These are phyloP conservation scores for Tremella fuciformis DNA, from an alignment of 768 basidiomycete species.

Conservation along the genomic window DNA sequence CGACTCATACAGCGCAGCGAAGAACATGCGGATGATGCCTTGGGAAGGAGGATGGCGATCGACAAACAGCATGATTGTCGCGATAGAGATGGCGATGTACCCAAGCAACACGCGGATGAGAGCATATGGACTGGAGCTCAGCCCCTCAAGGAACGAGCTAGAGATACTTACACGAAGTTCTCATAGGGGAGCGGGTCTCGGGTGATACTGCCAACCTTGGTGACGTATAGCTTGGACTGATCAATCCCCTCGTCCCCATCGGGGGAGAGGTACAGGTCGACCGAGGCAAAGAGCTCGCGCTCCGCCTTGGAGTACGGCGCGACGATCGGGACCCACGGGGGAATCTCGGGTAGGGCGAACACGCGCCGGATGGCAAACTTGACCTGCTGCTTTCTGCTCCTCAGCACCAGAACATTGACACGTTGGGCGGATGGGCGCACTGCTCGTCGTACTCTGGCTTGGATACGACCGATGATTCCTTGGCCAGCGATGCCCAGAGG, in stretches of 20 bases:
- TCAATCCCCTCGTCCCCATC: slow-evolving; percentile 14
- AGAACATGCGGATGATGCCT: background rate
- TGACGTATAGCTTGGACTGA: slow-evolving; percentile 25
- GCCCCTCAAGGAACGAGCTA: background rate
- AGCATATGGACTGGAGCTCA: slow-evolving; percentile 19
- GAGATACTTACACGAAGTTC: slow-evolving; percentile 23
- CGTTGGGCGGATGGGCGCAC: slow-evolving; percentile 18
- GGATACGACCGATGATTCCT: slow-evolving; percentile 17
- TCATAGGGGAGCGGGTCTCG: slow-evolving; percentile 17
- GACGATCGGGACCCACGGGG: slow-evolving; percentile 3
- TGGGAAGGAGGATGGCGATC: slow-evolving; percentile 8
- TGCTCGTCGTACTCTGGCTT: slow-evolving; percentile 25
- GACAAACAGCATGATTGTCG: slow-evolving; percentile 23
- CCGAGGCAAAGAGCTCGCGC: background rate
- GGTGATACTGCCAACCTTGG: slow-evolving; percentile 23
- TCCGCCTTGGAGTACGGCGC: background rate
- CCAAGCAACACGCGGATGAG: slow-evolving; percentile 28
- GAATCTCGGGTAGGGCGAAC: slow-evolving; percentile 17
- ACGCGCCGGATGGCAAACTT: slow-evolving; percentile 20
- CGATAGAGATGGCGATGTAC: slow-evolving; percentile 19
- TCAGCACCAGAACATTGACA: slow-evolving; percentile 6
- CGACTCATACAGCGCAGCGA: slow-evolving; percentile 26
- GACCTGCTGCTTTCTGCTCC: slow-evolving; percentile 18
- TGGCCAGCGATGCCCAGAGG: slow-evolving; percentile 13
- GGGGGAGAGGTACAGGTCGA: slow-evolving; percentile 1